Conservation (phyloP, 2,329 filamentous ascomycete species). For the Coleophoma crateriformis region DNA sequence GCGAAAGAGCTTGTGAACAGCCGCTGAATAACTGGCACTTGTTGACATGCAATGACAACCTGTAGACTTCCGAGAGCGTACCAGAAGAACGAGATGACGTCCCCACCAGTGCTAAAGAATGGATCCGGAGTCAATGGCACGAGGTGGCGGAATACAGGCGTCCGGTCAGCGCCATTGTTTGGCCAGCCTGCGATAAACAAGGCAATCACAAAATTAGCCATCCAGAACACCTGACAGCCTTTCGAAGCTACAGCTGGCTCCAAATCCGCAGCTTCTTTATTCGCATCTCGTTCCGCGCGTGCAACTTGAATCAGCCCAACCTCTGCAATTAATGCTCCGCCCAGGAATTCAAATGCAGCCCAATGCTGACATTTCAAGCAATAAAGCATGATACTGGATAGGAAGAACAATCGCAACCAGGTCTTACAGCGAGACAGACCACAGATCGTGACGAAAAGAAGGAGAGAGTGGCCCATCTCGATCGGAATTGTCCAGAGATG, state of each 20-base stretch:
- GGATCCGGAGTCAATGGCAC: constrained; percentile 27
- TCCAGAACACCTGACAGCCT: constrained; percentile 4
- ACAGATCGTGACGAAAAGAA: constrained; percentile 7
- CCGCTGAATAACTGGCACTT: constrained; percentile 26
- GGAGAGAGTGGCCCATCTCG: constrained; percentile 4
- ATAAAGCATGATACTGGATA: constrained; percentile 4
- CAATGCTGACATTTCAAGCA: constrained; percentile 2
- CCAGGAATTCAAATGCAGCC: constrained; percentile 7
- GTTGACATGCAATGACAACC: constrained; percentile 11
- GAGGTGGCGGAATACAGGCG: constrained; percentile 1
- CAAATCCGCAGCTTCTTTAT: constrained; percentile 4
- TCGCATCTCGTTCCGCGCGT: constrained; percentile 7
- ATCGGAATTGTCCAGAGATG: constrained; percentile 10
- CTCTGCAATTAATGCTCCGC: constrained; percentile 36
- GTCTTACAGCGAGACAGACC: constrained; percentile 2
- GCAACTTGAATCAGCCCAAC: constrained; percentile 27
- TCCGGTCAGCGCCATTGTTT: constrained; percentile 1
- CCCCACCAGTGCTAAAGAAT: constrained; percentile 27
- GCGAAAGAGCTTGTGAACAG: constrained; percentile 39
- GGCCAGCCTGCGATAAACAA: constrained; percentile 4
- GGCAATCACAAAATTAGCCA: constrained; percentile 2
- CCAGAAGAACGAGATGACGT: constrained; percentile 14
- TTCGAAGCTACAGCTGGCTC: not conserved
- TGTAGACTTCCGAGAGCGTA: constrained; percentile 3
- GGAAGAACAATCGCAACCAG: constrained; percentile 1